Percentiles rank a stretch among this genome's conserved stretches.
Evolutionary conservation across 139 green algal species (phyloP).

Genomic region (Asterochloris sp.): DNA sequence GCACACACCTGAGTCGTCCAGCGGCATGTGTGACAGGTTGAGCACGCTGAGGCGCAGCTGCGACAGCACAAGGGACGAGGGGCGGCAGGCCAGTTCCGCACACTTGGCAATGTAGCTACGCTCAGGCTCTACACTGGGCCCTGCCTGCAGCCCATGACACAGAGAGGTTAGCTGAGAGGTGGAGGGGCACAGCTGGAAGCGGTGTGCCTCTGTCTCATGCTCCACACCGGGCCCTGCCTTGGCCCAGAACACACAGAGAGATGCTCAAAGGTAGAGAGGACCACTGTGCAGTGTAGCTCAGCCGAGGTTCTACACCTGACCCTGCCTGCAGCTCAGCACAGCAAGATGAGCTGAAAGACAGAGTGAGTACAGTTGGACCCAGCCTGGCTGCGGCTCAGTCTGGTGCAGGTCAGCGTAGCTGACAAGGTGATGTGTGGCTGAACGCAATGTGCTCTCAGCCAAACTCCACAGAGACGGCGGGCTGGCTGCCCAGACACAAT

Average conservation of each 20-base stretch:
- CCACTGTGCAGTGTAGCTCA: neutral
- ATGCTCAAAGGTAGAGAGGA: neutral
- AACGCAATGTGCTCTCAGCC: too few relatives aligned
- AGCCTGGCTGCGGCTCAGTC: too few relatives aligned
- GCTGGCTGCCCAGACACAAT: too few relatives aligned
- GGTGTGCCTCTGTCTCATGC: neutral
- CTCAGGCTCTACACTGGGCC: neutral
- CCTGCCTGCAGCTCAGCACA: too few relatives aligned
- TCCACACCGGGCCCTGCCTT: neutral
- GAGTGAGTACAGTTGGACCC: too few relatives aligned
- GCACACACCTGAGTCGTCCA: neutral
- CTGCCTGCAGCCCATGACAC: neutral
- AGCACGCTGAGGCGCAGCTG: constrained; percentile 3
- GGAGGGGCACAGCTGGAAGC: neutral
- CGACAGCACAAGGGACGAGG: neutral
- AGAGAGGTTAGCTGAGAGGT: neutral
- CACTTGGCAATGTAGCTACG: constrained; percentile 9
- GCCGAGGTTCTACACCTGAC: neutral
- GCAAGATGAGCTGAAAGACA: too few relatives aligned
- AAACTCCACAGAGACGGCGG: too few relatives aligned
- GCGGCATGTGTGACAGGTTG: constrained; percentile 6
- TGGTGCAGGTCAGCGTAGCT: too few relatives aligned
- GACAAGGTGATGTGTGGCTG: too few relatives aligned
- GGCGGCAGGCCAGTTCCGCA: constrained; percentile 3
- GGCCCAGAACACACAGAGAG: neutral